A percentile compares a stretch with the other conserved stretches of the same genome.
These are phyloP conservation scores for Saturnispora mendoncae DNA, from an alignment of 805 yeast species.

Conservation along the genomic window DNA sequence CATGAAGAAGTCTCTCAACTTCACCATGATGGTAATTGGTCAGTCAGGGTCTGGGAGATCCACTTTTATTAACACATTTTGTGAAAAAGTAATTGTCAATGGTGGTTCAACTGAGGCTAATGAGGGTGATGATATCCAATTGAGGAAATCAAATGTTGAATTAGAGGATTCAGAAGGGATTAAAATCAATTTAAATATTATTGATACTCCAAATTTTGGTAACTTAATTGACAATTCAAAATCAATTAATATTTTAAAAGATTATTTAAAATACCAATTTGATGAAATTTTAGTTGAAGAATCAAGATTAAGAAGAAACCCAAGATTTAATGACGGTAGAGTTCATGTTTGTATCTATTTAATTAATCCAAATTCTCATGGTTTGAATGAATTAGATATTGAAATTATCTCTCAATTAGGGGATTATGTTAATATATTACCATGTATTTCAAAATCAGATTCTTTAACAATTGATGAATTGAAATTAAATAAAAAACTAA, in stretches of 20 bases:
- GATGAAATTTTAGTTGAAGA: constrained; percentile 79
- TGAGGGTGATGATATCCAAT: constrained; percentile 44
- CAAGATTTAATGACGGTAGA: constrained; percentile 76
- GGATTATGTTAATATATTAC: constrained; percentile 70
- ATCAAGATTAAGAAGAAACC: constrained; percentile 73
- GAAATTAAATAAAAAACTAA: constrained; percentile 60
- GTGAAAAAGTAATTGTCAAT: constrained; percentile 69
- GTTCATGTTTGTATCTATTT: constrained; percentile 75
- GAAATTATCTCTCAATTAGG: constrained; percentile 62
- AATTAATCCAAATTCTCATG: constrained; percentile 58
- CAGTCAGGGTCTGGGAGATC: constrained; percentile 84
- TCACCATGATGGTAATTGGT: constrained; percentile 81
- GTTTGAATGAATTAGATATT: constrained; percentile 63
- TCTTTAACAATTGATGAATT: constrained; percentile 64
- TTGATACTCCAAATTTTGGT: constrained; percentile 83
- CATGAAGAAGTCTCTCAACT: constrained; percentile 74
- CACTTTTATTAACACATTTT: constrained; percentile 84
- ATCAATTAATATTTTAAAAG: constrained; percentile 63
- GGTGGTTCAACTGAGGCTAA: constrained; percentile 25
- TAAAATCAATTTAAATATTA: constrained; percentile 63
- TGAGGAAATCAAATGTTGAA: constrained; percentile 76
- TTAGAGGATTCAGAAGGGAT: constrained; percentile 81
- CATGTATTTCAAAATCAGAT: constrained; percentile 77
- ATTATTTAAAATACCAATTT: constrained; percentile 71
- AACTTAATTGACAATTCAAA: constrained; percentile 60